Evolutionary conservation across 805 yeast species (phyloP).

Genomic region (Lachancea kluyveri): DNA sequence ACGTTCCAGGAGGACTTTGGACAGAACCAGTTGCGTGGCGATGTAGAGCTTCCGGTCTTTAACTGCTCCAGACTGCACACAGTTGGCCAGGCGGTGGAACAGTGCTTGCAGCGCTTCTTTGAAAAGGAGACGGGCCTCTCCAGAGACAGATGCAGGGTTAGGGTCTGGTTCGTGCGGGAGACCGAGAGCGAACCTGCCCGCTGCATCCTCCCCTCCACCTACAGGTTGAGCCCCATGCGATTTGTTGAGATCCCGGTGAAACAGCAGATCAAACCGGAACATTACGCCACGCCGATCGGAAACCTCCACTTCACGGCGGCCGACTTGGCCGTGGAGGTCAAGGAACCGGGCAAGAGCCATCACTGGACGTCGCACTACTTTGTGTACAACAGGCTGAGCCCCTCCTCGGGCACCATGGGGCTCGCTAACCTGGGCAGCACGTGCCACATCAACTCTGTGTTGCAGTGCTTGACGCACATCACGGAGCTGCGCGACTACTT

Average conservation of each 20-base stretch:
- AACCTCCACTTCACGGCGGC: slow-evolving; percentile 17
- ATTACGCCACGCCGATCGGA: slow-evolving; percentile 14
- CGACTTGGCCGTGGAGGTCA: slow-evolving; percentile 32
- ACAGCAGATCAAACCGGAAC: slow-evolving; percentile 19
- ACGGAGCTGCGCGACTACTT: slow-evolving; percentile 81
- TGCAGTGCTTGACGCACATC: slow-evolving; percentile 82
- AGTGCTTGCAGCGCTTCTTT: slow-evolving; percentile 16
- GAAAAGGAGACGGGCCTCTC: slow-evolving; percentile 17
- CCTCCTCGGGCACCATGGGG: slow-evolving; percentile 52
- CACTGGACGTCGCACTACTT: slow-evolving; percentile 36
- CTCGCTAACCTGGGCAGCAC: slow-evolving; percentile 77
- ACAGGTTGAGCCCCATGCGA: slow-evolving; percentile 22
- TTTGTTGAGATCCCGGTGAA: slow-evolving; percentile 24
- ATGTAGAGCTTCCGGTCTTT: slow-evolving; percentile 23
- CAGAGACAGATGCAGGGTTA: slow-evolving; percentile 11
- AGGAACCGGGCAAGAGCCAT: slow-evolving; percentile 17
- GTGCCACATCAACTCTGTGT: slow-evolving; percentile 91
- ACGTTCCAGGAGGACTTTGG: no score
- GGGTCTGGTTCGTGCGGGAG: slow-evolving; percentile 26
- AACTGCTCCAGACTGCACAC: slow-evolving; percentile 32
- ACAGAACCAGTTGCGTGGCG: no score
- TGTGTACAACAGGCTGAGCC: slow-evolving; percentile 25
- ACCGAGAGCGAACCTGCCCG: no score
- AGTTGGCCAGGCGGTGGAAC: slow-evolving; percentile 22
- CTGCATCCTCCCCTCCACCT: no score